Evolutionary conservation across 371 early-diverging fungal species (phyloP), one percentile per base, ranked within the genome.

Genomic region (Apophysomyces elegans): DNA sequence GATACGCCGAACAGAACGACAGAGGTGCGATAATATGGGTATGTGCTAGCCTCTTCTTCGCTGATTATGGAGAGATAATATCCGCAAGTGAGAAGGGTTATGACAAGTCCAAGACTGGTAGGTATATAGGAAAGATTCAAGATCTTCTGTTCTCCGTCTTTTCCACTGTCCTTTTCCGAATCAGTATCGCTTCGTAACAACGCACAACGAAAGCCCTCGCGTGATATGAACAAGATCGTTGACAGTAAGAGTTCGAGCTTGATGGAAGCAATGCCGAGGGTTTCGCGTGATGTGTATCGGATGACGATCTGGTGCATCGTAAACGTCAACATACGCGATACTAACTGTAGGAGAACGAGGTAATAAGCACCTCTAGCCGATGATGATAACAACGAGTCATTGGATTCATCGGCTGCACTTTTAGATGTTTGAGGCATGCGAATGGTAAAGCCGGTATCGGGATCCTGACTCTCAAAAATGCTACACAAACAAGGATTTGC

Each of bases 121-220:
- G 95, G 91, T 13, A 94, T 74, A 63, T 89, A 91, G 7, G 95
- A 85, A 39, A 93, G 77, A 69, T 95, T 95, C 57, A 94, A 84
- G 1, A 92, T 70, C 57, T 79, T 79, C 73, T 93, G 93, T 12
- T 82, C 81, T 68, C 32, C 64, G 32, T 57, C 63, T 56, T 64
- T 56, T 70, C 32, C 43, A 64, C 60, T 35, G 35, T 61, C 32
- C 32, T 50, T 18, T 14, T 14, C 56, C 47, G 58, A 8, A 62
- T 59, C 44, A 38, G 64, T 68, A 32, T 63, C 67, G n/a, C 74
- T 61, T 41, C 86, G 77, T 46, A 96, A 71, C 32, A 94, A 72
- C 0, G 95, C 96, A 77, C 91, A 90, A 26, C 98, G 87, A 56
- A 96, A 86, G 21, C 90, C 90, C 74, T 98, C 98, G 11, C 98